Evolutionary conservation across 2,329 filamentous ascomycete genomes (phyloP), one percentile per base, ranked within the genome.

Genomic region (Amesomyces nigricolor): DNA sequence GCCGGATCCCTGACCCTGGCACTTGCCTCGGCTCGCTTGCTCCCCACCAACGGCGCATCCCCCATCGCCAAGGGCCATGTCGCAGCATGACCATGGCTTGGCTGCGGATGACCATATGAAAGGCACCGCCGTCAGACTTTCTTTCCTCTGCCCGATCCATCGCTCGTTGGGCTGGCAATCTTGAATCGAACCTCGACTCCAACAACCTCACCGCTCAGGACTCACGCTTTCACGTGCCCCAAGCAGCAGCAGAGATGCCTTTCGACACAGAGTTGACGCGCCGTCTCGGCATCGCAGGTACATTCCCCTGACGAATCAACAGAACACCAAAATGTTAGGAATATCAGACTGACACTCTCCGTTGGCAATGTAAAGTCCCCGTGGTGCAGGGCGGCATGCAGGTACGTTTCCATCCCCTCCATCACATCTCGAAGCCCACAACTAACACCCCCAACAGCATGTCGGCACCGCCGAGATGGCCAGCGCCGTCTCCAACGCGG

Each of bases 361-460:
- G 43, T 48, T 61, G 49, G 29, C 43, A 38, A 26, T 50, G 29
- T 51, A 51, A 46, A 88, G 86, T 92, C 62, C 89, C 89, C 65
- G 77, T 94, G 59, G 86, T 94, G 57, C 89, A 94, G 71, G 89
- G 89, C 69, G 89, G 89, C 66, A 92, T 94, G 88, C 62, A 71
- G 68, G 69, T 64, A 65, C 60, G 62, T 54, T 37, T 14, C 13
- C 11, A 35, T 9, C 3, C 7, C 26, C 11, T 13, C 37, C 42
- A 19, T 49, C 51, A 38, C 45, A n/a, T 48, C 37, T 51, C 37
- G 40, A 45, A 16, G 10, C 26, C 37, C 14, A 7, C 37, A 22
- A 40, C 35, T 51, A 47, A 51, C 47, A 40, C 47, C 22, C 6
- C 16, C 5, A 38, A 50, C 85, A 89, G 81, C 87, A 88, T 80